phyloP scores from a whole-genome alignment of 805 yeast genomes.

The Starmerella sp. region DNA sequence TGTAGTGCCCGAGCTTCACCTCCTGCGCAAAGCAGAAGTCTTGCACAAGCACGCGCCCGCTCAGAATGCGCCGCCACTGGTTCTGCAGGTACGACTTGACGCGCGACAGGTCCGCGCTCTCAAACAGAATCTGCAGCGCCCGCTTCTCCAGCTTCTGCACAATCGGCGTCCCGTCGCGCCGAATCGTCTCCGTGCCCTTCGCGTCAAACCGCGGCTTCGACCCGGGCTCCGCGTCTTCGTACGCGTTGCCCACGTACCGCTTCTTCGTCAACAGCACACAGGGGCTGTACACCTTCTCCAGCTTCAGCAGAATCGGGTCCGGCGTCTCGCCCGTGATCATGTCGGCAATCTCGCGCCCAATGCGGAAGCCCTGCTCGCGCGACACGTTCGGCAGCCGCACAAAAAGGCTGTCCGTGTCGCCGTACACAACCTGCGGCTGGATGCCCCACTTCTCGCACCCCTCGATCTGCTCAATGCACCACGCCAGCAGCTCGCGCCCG shows the following conservation, averaged over 20 bases:
- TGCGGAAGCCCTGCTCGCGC: conserved; percentile 59
- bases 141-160: conserved; percentile 73
- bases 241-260: conserved; percentile 80
- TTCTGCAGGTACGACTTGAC: conserved; percentile 54
- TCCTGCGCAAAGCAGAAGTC: conserved; percentile 91
- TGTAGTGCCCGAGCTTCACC: conserved; percentile 74
- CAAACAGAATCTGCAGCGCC: conserved; percentile 56
- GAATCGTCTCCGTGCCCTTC: conserved; percentile 88
- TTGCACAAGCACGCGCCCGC: conserved; percentile 53
- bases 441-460: conserved; percentile 45
- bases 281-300: conserved; percentile 89
- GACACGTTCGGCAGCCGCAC: conserved; percentile 80
- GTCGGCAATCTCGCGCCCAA: conserved; percentile 62
- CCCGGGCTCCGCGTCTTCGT: conserved; percentile 44
- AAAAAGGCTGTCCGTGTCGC: conserved; percentile 92
- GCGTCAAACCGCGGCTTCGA: conserved; percentile 69
- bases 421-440: conserved; percentile 82
- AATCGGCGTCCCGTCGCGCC: conserved; percentile 92
- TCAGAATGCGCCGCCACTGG: conserved; percentile 56
- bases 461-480: conserved; percentile 62
- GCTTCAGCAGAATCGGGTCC: conserved; percentile 68
- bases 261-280: conserved; percentile 74
- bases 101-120: conserved; percentile 54
- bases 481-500: conserved; percentile 72
- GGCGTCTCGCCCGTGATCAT: conserved; percentile 58